Percentiles rank a stretch among this genome's conserved stretches.
These are phyloP conservation scores for Sporothrix luriei DNA, from an alignment of 2,329 filamentous ascomycete genomes.

Conservation along the genomic window DNA sequence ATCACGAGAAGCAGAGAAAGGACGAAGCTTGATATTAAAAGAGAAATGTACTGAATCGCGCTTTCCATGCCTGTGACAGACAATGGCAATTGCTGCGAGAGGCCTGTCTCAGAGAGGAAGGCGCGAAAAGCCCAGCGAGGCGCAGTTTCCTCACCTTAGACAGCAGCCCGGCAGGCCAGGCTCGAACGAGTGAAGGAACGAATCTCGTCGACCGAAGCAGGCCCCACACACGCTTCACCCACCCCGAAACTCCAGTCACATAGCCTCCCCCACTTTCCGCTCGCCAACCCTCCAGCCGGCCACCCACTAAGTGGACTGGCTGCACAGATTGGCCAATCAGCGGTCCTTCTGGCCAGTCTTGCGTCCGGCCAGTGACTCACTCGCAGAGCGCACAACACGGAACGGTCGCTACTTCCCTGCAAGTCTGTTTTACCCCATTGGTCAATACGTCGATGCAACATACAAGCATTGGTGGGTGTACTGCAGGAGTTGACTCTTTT, in stretches of 20 bases:
- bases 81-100: slow-evolving; percentile 6
- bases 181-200: slow-evolving; percentile 7
- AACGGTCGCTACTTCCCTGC: slow-evolving; percentile 18
- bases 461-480: background rate
- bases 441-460: background rate
- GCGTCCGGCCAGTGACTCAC: slow-evolving; percentile 27
- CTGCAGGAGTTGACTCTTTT: background rate
- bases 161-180: background rate
- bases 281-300: background rate
- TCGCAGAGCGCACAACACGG: slow-evolving; percentile 19
- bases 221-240: slow-evolving; percentile 20
- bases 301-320: background rate
- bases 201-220: background rate
- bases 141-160: slow-evolving; percentile 29
- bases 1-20: slow-evolving; percentile 16
- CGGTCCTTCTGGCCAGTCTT: background rate
- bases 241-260: slow-evolving; percentile 16
- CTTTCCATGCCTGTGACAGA: background rate
- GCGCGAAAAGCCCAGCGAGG: slow-evolving; percentile 29
- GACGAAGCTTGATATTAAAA: slow-evolving; percentile 23
- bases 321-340: slow-evolving; percentile 22
- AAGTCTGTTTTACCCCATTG: slow-evolving; percentile 19
- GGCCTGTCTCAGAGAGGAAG: slow-evolving; percentile 20
- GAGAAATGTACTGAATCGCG: background rate
- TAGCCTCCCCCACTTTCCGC: slow-evolving; percentile 27